A percentile compares a stretch with the other conserved stretches of the same genome.
Conservation (phyloP, 23 red algal species). For the Pyropia haitanensis region DNA sequence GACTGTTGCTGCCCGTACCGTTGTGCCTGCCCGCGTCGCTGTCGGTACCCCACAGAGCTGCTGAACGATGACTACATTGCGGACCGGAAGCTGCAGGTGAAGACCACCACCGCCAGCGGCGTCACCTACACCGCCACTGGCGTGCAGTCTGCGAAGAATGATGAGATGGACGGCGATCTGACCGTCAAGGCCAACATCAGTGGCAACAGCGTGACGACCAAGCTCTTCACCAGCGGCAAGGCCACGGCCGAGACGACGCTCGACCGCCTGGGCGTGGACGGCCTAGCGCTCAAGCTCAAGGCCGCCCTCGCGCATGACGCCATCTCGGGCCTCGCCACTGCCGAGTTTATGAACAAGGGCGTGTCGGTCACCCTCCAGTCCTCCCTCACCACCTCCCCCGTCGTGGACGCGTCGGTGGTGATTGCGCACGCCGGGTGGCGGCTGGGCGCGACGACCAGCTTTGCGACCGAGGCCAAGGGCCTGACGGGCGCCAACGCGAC, state of each 20-base stretch:
- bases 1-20: not conserved
- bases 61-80: conserved; percentile 81
- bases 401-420: conserved; percentile 18
- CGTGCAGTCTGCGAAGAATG: conserved; percentile 26
- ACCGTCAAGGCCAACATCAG: conserved; percentile 21
- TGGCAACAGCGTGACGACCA: conserved; percentile 39
- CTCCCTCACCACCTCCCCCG: conserved; percentile 6
- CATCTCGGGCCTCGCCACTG: not conserved
- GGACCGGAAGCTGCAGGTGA: conserved; percentile 65
- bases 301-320: not conserved
- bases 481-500: conserved; percentile 26
- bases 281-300: conserved; percentile 5
- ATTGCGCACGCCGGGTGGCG: conserved; percentile 35
- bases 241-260: conserved; percentile 21
- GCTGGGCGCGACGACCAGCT: conserved; percentile 30
- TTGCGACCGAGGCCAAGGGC: conserved; percentile 13
- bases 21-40: not conserved
- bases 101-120: conserved; percentile 61
- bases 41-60: conserved; percentile 18
- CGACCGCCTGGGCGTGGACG: conserved; percentile 24
- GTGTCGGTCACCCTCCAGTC: conserved; percentile 32
- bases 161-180: conserved; percentile 43
- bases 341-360: conserved; percentile 29
- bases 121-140: conserved; percentile 62
- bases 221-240: conserved; percentile 30